Evolutionary conservation across 352 stramenopile genomes (phyloP), one percentile per base, ranked within the genome.

Genomic region (Nothophytophthora sp.): DNA sequence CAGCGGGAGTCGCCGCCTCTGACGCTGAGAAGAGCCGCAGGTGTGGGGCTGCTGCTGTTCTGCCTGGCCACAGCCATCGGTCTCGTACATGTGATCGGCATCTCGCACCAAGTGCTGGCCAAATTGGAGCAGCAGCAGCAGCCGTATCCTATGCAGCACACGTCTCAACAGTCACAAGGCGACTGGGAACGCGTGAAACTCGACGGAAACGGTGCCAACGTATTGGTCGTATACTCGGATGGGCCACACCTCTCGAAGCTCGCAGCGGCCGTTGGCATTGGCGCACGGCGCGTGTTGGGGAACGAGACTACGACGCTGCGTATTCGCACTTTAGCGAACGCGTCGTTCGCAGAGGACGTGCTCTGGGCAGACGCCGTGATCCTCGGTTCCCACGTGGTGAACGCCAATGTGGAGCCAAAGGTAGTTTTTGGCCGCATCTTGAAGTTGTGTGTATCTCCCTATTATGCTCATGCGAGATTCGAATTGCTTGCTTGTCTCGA

Each of bases 401-500:
- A 96, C 52, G 87, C 84, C 29, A 96, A 96, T 55, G 74, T 96
- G 10, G 85, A 96, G 50, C 82, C 87, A 7, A 82, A 90, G 66
- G 79, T 88, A 48, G 16, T n/a, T n/a, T n/a, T n/a, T n/a, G n/a
- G n/a, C n/a, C n/a, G n/a, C n/a, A n/a, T n/a, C n/a, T n/a, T n/a
- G n/a, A n/a, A n/a, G 72, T 39, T 32, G n/a, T n/a, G n/a, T n/a
- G n/a, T n/a, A n/a, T n/a, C n/a, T n/a, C n/a, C n/a, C n/a, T n/a
- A n/a, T n/a, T n/a, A n/a, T n/a, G n/a, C n/a, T n/a, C n/a, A n/a
- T n/a, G n/a, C n/a, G n/a, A n/a, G n/a, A n/a, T n/a, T 7, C 11
- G 4, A 3, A 5, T 25, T 13, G 13, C n/a, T 4, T 44, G 18
- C 7, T 12, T 36, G 50, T 46, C 20, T 30, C 46, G n/a, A n/a